Evolutionary conservation across 768 basidiomycete genomes (phyloP), one percentile per base, ranked within the genome.

Genomic region (Chalciporus piperatus): DNA sequence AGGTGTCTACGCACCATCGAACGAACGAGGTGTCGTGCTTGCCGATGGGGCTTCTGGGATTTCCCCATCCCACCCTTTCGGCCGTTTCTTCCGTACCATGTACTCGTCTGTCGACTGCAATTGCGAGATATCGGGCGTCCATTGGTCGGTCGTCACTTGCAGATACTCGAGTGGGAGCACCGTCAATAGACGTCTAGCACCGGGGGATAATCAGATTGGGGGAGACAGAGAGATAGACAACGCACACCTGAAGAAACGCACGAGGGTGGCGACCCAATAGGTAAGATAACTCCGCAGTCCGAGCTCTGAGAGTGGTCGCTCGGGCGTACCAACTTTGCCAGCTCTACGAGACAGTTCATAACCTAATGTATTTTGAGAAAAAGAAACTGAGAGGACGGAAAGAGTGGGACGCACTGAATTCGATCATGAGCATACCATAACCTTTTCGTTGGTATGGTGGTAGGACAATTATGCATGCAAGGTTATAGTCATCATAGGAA

Each of bases 401-500:
- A 6, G 41, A 35, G 20, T 3, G 28, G 38, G n/a, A 72, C 92
- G 40, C 64, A 96, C 96, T 98, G 76, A 98, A 97, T 73, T 99
- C 96, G 56, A 98, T 98, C 79, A 99, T 79, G 22, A 98, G 84
- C 78, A 91, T 92, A 3, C 96, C 97, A 61, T 88, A 97, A 6
- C 93, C 90, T 59, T 85, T 81, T 51, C 84, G 79, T 62, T 98
- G 96, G 62, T 86, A 92, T 16, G 94, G 97, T 2, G 97, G 97
- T 38, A 99, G 81, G 7, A 89, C 91, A 59, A 98, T 85, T 60
- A 99, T 99, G 68, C 92, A 95, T 3, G 96, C 96, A 9, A 99
- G 80, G 64, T 99, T 99, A 72, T 95, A 97, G 60, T 96, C 91
- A 59, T 99, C 97, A 57, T 93, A 96, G 1, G 95, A 96, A 28